A percentile compares a stretch with the other conserved stretches of the same genome.
Evolutionary conservation across 257 asterid species (phyloP).

Genomic region (Fraxinus americana): DNA sequence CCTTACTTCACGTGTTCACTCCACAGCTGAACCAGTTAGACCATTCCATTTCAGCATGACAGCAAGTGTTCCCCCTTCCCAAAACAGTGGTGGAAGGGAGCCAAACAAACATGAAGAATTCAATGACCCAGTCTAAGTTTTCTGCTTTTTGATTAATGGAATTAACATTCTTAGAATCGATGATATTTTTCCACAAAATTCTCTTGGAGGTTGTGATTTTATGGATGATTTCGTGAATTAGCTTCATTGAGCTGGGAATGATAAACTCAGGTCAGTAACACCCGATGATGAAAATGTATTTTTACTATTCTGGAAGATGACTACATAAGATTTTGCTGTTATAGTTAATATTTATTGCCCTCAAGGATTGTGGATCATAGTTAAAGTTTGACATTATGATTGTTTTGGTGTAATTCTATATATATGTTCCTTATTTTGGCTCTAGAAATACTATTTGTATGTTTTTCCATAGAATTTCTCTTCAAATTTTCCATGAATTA

Average conservation of each 20-base stretch:
- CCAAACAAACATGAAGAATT: slow-evolving; percentile 29
- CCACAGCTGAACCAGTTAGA: slow-evolving; percentile 33
- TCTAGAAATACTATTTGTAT: background rate
- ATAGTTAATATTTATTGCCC: slow-evolving; percentile 9
- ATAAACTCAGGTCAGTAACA: background rate
- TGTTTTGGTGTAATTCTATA: slow-evolving; percentile 6
- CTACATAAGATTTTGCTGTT: background rate
- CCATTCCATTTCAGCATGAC: slow-evolving; percentile 55
- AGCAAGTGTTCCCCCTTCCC: slow-evolving; percentile 59
- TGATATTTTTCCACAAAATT: background rate
- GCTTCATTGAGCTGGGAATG: slow-evolving; percentile 5
- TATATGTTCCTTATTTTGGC: background rate
- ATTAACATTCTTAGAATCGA: background rate
- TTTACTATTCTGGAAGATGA: slow-evolving; percentile 21
- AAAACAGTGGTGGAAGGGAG: slow-evolving; percentile 31
- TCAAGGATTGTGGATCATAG: too few species aligned
- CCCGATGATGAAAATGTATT: slow-evolving; percentile 8
- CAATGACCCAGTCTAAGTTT: background rate
- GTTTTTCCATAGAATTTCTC: background rate
- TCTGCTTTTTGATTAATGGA: background rate
- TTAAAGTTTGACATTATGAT: background rate
- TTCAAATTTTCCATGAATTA: background rate
- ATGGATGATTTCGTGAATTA: slow-evolving; percentile 22
- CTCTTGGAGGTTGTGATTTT: slow-evolving; percentile 29
- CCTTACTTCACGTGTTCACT: slow-evolving; percentile 26